A percentile compares a stretch with the other conserved stretches of the same genome.
phyloP scores from a whole-genome alignment of 345 rosid species.

The Brassica carinata region DNA sequence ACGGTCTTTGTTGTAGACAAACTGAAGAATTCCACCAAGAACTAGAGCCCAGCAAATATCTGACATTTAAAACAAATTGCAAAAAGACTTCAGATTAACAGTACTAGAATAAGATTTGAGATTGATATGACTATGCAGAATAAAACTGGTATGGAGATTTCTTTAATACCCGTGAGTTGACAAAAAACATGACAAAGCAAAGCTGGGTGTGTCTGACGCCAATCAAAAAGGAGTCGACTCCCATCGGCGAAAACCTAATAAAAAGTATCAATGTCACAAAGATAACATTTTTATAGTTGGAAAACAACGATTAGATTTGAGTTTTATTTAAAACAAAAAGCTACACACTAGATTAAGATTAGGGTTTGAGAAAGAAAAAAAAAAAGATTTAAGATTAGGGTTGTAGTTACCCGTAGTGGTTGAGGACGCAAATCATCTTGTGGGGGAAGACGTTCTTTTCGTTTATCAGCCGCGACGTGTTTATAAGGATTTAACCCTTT shows the following conservation, averaged over 20 bases:
- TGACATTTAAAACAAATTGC: neutral
- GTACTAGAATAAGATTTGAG: no score
- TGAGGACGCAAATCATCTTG: neutral
- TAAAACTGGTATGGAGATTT: no score
- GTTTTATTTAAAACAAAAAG: neutral
- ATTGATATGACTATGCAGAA: no score
- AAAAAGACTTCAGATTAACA: no score
- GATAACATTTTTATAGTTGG: no score
- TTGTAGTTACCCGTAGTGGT: neutral
- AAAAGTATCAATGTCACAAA: no score
- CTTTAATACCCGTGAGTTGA: neutral
- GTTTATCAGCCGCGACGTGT: neutral
- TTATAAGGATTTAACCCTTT: neutral
- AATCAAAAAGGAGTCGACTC: neutral
- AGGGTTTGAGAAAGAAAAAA: no score
- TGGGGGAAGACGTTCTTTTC: neutral
- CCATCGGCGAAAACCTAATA: neutral
- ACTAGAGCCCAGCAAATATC: neutral
- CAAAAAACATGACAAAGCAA: neutral
- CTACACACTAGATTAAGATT: neutral
- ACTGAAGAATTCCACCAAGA: neutral
- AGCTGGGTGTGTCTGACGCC: neutral
- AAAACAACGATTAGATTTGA: neutral
- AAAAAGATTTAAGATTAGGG: no score
- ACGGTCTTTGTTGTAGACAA: neutral